These are phyloP conservation scores for Curvularia lunata DNA, from an alignment of 2,329 filamentous ascomycete species.

Conservation along the genomic window DNA sequence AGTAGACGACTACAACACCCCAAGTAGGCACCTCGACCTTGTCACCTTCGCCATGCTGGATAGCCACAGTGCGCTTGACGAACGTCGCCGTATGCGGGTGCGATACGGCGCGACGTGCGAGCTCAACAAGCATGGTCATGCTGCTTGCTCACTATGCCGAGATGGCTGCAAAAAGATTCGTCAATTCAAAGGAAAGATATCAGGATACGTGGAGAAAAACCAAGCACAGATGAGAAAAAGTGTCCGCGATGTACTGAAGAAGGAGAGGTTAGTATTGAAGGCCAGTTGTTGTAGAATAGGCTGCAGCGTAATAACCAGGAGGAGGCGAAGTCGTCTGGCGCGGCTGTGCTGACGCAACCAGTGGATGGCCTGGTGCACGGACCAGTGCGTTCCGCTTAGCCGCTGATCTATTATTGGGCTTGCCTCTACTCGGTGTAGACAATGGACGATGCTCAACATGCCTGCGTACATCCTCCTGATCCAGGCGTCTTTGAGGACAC, in stretches of 20 bases:
- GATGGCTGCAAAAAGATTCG: background rate
- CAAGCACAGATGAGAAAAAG: constrained; percentile 10
- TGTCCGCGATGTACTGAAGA: constrained; percentile 6
- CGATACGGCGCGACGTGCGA: constrained; percentile 41
- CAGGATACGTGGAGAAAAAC: constrained; percentile 7
- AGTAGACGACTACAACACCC: constrained; percentile 36
- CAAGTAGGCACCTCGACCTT: constrained; percentile 39
- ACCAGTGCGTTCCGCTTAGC: constrained; percentile 17
- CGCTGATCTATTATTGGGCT: constrained; percentile 26
- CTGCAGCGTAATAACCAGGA: constrained; percentile 18
- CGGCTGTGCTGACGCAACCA: constrained; percentile 22
- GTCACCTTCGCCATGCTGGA: constrained; percentile 15
- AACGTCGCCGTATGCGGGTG: constrained; percentile 32
- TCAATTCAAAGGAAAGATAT: background rate
- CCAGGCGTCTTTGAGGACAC: background rate
- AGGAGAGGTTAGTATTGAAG: constrained; percentile 12
- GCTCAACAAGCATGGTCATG: constrained; percentile 36
- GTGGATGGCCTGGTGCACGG: constrained; percentile 22
- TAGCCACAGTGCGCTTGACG: constrained; percentile 36
- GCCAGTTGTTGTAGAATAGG: constrained; percentile 14
- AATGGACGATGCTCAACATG: background rate
- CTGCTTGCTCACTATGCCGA: constrained; percentile 1
- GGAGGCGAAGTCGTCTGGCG: constrained; percentile 24
- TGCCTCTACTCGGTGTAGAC: constrained; percentile 6
- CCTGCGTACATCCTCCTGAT: background rate